Conservation (phyloP, 495 filamentous ascomycete genomes). For the Neurospora sp. region DNA sequence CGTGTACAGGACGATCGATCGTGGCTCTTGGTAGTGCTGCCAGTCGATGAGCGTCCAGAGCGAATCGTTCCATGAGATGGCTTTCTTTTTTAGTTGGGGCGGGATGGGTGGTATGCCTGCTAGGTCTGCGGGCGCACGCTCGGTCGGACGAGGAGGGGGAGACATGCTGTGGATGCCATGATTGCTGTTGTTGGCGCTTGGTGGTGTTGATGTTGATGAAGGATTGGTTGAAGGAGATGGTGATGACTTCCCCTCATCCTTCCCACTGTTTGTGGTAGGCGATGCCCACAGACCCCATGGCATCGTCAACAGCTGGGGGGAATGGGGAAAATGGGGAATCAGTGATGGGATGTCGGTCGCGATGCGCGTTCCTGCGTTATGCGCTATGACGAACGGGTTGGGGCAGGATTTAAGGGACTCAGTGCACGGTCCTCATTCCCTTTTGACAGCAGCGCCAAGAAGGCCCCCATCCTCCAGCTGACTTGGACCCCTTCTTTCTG, state of each 20-base stretch:
- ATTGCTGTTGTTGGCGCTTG: neutral
- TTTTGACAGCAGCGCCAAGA: neutral
- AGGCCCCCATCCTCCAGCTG: neutral
- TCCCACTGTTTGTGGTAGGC: slow-evolving; percentile 4
- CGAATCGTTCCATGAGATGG: slow-evolving; percentile 39
- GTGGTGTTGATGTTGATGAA: neutral
- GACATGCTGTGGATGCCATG: neutral
- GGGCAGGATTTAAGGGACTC: neutral
- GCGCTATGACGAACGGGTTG: neutral
- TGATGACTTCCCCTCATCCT: neutral
- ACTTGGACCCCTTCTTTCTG: neutral
- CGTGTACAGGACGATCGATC: slow-evolving; percentile 41
- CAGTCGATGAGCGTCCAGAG: slow-evolving; percentile 48
- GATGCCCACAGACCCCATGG: slow-evolving; percentile 15
- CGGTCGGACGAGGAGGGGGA: neutral
- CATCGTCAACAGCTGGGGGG: slow-evolving; percentile 10
- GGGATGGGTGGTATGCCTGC: neutral
- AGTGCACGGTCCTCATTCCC: neutral
- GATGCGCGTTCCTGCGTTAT: neutral
- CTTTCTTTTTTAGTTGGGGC: slow-evolving; percentile 18
- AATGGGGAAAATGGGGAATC: neutral
- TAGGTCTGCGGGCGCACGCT: neutral
- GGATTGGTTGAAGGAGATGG: neutral
- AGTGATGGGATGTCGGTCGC: neutral
- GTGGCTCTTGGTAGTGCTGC: slow-evolving; percentile 54